Evolutionary conservation across 768 basidiomycete species (phyloP).

Genomic region (Trametes punicea): DNA sequence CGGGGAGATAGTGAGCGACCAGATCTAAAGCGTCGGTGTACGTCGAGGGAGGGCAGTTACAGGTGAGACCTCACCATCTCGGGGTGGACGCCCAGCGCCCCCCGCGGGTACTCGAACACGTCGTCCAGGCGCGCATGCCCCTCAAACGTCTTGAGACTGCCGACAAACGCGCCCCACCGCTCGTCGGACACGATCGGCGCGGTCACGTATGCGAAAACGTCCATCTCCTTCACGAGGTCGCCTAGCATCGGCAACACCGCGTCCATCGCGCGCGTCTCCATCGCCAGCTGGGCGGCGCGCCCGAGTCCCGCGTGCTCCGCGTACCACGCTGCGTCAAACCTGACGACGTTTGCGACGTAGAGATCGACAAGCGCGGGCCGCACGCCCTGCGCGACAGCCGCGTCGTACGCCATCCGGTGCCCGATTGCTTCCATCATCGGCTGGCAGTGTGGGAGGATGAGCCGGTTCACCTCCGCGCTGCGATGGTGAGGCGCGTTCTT

Average conservation of each 20-base stretch:
- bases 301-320: conserved; percentile 40
- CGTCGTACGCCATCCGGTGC: conserved; percentile 33
- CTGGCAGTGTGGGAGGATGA: conserved; percentile 29
- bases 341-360: conserved; percentile 27
- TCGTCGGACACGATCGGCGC: conserved; percentile 31
- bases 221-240: conserved; percentile 23
- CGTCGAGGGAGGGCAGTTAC: conserved; percentile 4
- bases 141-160: conserved; percentile 19
- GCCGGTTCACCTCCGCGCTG: conserved; percentile 47
- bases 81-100: background rate
- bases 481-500: conserved; percentile 38
- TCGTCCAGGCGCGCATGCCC: conserved; percentile 20
- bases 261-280: conserved; percentile 25
- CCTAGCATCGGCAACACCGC: conserved; percentile 22
- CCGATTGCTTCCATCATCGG: conserved; percentile 30
- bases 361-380: conserved; percentile 27
- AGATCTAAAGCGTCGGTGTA: background rate
- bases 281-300: conserved; percentile 41
- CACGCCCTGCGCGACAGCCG: conserved; percentile 30
- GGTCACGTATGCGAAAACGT: conserved; percentile 25
- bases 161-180: conserved; percentile 28
- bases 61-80: conserved; percentile 26
- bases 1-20: background rate
- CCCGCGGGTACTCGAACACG: conserved; percentile 12
- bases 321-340: conserved; percentile 34